Percentiles rank a stretch among this genome's conserved stretches.
These are phyloP conservation scores for Macrolepiota fuliginosa DNA, from an alignment of 768 basidiomycete genomes.

Conservation along the genomic window DNA sequence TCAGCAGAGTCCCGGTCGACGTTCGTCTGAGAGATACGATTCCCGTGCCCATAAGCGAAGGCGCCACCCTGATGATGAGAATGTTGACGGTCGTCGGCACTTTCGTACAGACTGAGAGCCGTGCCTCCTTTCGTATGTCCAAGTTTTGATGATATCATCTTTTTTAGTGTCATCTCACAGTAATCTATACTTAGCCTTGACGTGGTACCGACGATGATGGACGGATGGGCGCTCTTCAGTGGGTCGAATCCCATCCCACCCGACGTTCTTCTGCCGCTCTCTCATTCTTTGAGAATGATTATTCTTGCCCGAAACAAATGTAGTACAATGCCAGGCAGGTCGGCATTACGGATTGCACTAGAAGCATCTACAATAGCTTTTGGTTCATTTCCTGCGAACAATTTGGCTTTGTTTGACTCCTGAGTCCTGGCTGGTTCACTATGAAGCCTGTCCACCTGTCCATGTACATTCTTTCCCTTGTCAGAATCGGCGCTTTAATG, in stretches of 20 bases:
- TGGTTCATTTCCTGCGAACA: neutral
- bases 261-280: neutral
- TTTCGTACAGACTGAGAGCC: neutral
- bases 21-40: constrained; percentile 6
- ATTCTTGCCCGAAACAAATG: neutral
- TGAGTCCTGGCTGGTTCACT: neutral
- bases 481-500: neutral
- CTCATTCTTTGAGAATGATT: neutral
- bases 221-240: neutral
- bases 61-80: constrained; percentile 19
- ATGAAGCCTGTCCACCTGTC: neutral
- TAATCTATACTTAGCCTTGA: neutral
- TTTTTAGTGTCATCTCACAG: neutral
- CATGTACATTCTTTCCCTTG: neutral
- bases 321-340: neutral
- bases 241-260: neutral
- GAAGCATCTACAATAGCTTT: neutral
- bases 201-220: neutral
- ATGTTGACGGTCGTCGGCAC: neutral
- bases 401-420: neutral
- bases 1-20: constrained; percentile 16
- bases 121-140: neutral
- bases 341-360: neutral
- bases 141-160: neutral
- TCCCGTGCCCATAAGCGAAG: constrained; percentile 15